Conservation (phyloP, 192 early-diverging fungal species). For the Spizellomyces punctatus region DNA sequence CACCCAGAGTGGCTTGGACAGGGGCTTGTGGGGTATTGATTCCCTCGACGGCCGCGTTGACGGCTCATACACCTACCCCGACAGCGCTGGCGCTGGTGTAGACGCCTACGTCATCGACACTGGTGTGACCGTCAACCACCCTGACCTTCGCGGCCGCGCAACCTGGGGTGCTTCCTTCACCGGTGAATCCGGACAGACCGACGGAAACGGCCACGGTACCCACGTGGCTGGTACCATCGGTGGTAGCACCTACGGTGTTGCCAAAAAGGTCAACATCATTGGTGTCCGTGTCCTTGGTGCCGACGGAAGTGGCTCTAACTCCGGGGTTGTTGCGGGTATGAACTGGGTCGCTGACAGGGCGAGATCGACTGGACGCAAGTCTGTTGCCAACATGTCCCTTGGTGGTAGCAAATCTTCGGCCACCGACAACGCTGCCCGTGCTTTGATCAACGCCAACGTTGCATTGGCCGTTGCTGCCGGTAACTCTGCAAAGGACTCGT, state of each 20-base stretch:
- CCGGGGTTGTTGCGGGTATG: constrained; percentile 58
- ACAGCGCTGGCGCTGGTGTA: constrained; percentile 54
- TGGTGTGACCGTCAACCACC: constrained; percentile 75
- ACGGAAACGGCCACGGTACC: constrained; percentile 51
- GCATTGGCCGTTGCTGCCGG: constrained; percentile 54
- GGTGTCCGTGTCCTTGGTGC: constrained; percentile 62
- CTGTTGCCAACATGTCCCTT: constrained; percentile 64
- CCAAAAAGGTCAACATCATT: constrained; percentile 61
- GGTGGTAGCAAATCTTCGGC: constrained; percentile 72
- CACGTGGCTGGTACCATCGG: constrained; percentile 51
- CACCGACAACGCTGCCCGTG: constrained; percentile 54
- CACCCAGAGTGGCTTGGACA: constrained; percentile 8
- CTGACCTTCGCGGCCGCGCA: constrained; percentile 87
- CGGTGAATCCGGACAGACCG: constrained; percentile 34
- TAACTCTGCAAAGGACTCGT: constrained; percentile 54
- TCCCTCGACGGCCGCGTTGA: constrained; percentile 35
- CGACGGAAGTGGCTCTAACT: constrained; percentile 51
- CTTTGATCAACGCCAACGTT: constrained; percentile 38
- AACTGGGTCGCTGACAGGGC: constrained; percentile 40
- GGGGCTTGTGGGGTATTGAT: constrained; percentile 56
- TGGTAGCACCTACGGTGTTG: constrained; percentile 62
- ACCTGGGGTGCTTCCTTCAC: constrained; percentile 44
- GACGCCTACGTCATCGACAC: constrained; percentile 71
- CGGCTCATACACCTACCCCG: constrained; percentile 54
- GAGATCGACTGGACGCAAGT: constrained; percentile 8